A percentile compares a stretch with the other conserved stretches of the same genome.
Conservation (phyloP, 495 filamentous ascomycete genomes). For the Neurospora tetrasperma region DNA sequence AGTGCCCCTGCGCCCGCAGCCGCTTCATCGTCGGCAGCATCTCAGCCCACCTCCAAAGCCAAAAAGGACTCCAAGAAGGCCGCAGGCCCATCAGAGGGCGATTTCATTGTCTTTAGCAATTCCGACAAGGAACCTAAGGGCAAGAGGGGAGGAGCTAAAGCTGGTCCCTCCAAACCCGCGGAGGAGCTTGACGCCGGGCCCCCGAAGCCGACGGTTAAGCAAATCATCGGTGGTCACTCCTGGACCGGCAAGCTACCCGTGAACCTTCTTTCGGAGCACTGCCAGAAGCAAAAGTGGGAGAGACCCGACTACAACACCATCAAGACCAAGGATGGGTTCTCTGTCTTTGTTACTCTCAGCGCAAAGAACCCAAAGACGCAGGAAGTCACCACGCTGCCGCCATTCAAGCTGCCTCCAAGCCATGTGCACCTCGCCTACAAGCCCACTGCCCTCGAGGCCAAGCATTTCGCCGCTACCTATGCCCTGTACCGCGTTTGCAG, state of each 20-base stretch:
- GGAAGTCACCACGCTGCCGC: slow-evolving; percentile 60
- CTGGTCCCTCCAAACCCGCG: slow-evolving; percentile 13
- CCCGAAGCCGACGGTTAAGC: slow-evolving; percentile 72
- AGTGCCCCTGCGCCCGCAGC: slow-evolving; percentile 18
- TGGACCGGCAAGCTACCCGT: slow-evolving; percentile 97
- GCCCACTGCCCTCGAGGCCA: slow-evolving; percentile 74
- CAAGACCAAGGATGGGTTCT: slow-evolving; percentile 51
- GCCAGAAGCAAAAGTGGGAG: slow-evolving; percentile 89
- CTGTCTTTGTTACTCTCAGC: slow-evolving; percentile 69
- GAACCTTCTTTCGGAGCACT: slow-evolving; percentile 86
- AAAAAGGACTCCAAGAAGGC: slow-evolving; percentile 26
- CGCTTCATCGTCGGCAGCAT: slow-evolving; percentile 21
- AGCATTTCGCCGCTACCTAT: slow-evolving; percentile 86
- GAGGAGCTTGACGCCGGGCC: slow-evolving; percentile 32
- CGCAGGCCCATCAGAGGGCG: slow-evolving; percentile 38
- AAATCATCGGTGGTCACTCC: slow-evolving; percentile 85
- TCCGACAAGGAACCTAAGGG: slow-evolving; percentile 45
- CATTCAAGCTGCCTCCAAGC: slow-evolving; percentile 68
- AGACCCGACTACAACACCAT: slow-evolving; percentile 75
- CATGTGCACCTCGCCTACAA: slow-evolving; percentile 58
- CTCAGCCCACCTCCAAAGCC: slow-evolving; percentile 5
- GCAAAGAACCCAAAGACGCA: slow-evolving; percentile 73
- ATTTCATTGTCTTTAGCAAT: slow-evolving; percentile 60
- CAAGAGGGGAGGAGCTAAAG: slow-evolving; percentile 40
- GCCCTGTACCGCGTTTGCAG: slow-evolving; percentile 83